Conservation (phyloP, 805 yeast genomes). For the Hanseniaspora jakobsenii region DNA sequence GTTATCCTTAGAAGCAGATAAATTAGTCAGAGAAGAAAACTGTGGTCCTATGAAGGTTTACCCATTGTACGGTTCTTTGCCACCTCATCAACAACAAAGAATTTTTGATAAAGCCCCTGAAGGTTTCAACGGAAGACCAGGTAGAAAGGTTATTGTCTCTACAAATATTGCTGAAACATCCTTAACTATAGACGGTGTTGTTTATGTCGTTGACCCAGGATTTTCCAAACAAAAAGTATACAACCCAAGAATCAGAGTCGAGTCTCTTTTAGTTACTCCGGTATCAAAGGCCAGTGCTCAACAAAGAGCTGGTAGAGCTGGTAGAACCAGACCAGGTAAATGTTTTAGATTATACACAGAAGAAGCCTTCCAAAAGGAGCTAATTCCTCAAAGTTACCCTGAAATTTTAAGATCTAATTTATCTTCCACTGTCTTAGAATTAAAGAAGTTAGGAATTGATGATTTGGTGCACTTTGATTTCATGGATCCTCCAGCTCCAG, state of each 20-base stretch:
- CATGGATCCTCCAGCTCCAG: conserved; percentile 99
- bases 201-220: conserved; percentile 95
- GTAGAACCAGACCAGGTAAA: conserved; percentile 97
- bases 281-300: conserved; percentile 95
- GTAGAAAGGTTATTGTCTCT: conserved; percentile 82
- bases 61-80: conserved; percentile 91
- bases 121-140: conserved; percentile 72
- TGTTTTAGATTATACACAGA: conserved; percentile 94
- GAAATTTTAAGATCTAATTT: conserved; percentile 86
- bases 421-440: conserved; percentile 80
- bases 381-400: conserved; percentile 91
- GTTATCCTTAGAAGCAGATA: conserved; percentile 78
- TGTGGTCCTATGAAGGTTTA: conserved; percentile 84
- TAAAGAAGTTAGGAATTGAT: conserved; percentile 87
- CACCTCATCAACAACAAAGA: conserved; percentile 88
- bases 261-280: conserved; percentile 85
- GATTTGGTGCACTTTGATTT: conserved; percentile 96
- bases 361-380: conserved; percentile 87
- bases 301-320: conserved; percentile 99
- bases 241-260: conserved; percentile 92
- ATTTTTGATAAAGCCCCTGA: conserved; percentile 85
- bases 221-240: conserved; percentile 93
- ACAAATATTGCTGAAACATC: conserved; percentile 98
- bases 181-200: conserved; percentile 92
- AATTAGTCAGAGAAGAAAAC: conserved; percentile 71